These are phyloP conservation scores for Macrolepiota fuliginosa DNA, from an alignment of 768 basidiomycete species.

Conservation along the genomic window DNA sequence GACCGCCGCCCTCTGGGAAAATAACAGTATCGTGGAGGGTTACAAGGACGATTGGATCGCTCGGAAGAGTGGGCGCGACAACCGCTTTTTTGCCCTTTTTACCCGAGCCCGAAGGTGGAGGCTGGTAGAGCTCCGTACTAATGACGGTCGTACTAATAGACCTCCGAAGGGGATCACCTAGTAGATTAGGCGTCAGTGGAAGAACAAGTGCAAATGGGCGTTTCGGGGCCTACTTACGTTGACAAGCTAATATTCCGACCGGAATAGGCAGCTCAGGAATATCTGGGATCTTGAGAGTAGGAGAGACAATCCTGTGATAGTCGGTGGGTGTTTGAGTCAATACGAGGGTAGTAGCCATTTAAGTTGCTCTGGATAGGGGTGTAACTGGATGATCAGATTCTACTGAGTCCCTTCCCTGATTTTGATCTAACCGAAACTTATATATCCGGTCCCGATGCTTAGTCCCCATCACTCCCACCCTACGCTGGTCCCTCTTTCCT, in stretches of 20 bases:
- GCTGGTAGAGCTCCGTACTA: constrained; percentile 43
- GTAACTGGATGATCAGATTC: neutral
- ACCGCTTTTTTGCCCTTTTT: constrained; percentile 54
- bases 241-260: constrained; percentile 77
- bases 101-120: constrained; percentile 40
- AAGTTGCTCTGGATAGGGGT: neutral
- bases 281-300: constrained; percentile 52
- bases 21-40: constrained; percentile 74
- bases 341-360: constrained; percentile 44
- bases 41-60: constrained; percentile 56
- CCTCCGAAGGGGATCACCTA: constrained; percentile 70
- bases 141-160: constrained; percentile 58
- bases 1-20: constrained; percentile 83
- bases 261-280: constrained; percentile 53
- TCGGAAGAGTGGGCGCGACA: constrained; percentile 39
- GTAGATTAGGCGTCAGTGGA: neutral
- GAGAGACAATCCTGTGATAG: constrained; percentile 66
- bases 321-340: constrained; percentile 45
- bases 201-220: neutral
- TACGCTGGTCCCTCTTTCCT: neutral
- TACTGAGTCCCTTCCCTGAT: neutral
- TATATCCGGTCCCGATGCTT: neutral
- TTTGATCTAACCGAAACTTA: neutral
- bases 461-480: constrained; percentile 11
- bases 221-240: constrained; percentile 43